phyloP scores from a whole-genome alignment of 495 filamentous ascomycete species.

The Lichina pygmaea region DNA sequence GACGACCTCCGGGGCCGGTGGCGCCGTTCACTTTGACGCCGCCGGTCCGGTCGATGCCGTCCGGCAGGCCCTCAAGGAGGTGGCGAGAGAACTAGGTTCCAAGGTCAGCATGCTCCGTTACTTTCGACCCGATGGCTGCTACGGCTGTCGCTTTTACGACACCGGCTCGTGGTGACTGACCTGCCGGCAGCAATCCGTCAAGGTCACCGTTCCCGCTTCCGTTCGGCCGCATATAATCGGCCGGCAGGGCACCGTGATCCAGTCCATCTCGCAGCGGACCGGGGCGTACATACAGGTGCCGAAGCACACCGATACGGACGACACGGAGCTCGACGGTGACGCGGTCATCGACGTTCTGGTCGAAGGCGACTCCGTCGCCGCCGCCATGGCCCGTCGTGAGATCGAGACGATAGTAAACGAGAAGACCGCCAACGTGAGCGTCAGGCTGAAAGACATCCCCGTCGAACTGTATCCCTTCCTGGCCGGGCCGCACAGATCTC shows the following conservation, averaged over 20 bases:
- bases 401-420: constrained; percentile 70
- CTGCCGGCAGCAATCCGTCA: constrained; percentile 31
- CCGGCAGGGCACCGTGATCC: constrained; percentile 66
- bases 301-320: constrained; percentile 26
- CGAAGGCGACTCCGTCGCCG: constrained; percentile 71
- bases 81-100: constrained; percentile 56
- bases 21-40: constrained; percentile 50
- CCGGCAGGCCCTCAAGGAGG: constrained; percentile 58
- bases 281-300: constrained; percentile 76
- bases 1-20: constrained; percentile 29
- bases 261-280: constrained; percentile 57
- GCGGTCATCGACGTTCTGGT: constrained; percentile 59
- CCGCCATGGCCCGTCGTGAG: constrained; percentile 49
- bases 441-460: constrained; percentile 53
- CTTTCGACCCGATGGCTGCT: no score
- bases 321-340: constrained; percentile 46
- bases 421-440: constrained; percentile 50
- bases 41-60: constrained; percentile 52
- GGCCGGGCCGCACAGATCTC: constrained; percentile 47
- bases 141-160: no score
- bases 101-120: constrained; percentile 27
- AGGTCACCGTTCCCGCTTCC: constrained; percentile 56
- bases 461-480: constrained; percentile 93
- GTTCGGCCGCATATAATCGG: constrained; percentile 75
- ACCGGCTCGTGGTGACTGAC: not conserved